Conservation (phyloP, 495 filamentous ascomycete genomes). For the Echria macrotheca region DNA sequence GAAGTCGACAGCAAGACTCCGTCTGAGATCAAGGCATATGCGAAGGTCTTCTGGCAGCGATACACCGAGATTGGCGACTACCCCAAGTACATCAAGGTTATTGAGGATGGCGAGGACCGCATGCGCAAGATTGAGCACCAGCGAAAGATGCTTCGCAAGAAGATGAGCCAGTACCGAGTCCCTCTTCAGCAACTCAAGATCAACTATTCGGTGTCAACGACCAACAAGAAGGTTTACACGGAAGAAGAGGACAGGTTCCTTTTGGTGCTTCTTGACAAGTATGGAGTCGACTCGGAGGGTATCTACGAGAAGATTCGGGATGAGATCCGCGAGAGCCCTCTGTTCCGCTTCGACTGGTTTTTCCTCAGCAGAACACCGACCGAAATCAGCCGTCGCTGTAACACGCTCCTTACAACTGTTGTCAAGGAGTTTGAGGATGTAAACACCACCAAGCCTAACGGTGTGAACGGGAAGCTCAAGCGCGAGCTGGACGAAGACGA, state of each 20-base stretch:
- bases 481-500: conserved; percentile 69
- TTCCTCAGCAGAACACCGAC: conserved; percentile 90
- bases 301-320: conserved; percentile 83
- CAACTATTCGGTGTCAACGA: conserved; percentile 97
- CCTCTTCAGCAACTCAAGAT: conserved; percentile 97
- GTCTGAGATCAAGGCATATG: conserved; percentile 81
- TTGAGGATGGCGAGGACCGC: conserved; percentile 89
- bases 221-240: conserved; percentile 99
- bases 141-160: conserved; percentile 88
- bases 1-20: conserved; percentile 89
- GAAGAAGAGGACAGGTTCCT: conserved; percentile 98
- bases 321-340: conserved; percentile 86
- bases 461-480: conserved; percentile 65
- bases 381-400: conserved; percentile 87
- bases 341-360: conserved; percentile 99
- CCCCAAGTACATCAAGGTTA: conserved; percentile 75
- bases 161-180: conserved; percentile 92
- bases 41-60: conserved; percentile 89
- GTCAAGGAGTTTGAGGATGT: conserved; percentile 83
- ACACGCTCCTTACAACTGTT: conserved; percentile 88
- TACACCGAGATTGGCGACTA: conserved; percentile 86
- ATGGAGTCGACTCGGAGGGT: conserved; percentile 78
- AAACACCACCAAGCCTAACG: conserved; percentile 51
- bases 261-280: conserved; percentile 84
- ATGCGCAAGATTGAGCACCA: conserved; percentile 84